Evolutionary conservation across 1,284 basidiomycete genomes (phyloP).

Genomic region (Leccinum angustisporum): DNA sequence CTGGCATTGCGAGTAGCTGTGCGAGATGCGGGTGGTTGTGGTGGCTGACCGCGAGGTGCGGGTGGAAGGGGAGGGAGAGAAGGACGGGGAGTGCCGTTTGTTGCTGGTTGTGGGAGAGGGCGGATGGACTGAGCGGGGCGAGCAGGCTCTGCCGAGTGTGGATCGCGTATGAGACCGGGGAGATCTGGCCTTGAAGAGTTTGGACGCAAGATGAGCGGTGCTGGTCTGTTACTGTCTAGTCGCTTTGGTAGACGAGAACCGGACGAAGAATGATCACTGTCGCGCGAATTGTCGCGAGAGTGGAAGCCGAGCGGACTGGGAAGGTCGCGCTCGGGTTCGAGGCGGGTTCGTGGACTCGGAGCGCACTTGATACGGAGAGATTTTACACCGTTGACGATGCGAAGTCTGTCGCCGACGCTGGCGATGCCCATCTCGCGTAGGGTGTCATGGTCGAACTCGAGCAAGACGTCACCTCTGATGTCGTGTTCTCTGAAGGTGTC

Average conservation of each 20-base stretch:
- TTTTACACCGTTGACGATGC: constrained; percentile 84
- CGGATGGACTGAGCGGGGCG: constrained; percentile 39
- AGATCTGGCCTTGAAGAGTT: constrained; percentile 53
- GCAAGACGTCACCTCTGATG: constrained; percentile 83
- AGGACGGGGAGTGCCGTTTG: constrained; percentile 41
- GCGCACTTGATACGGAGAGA: constrained; percentile 62
- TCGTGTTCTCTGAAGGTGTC: constrained; percentile 78
- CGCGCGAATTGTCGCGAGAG: constrained; percentile 22
- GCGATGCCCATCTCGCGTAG: constrained; percentile 87
- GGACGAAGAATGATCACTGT: constrained; percentile 30
- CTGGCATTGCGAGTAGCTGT: constrained; percentile 23
- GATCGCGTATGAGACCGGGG: constrained; percentile 64
- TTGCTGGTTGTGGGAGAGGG: constrained; percentile 43
- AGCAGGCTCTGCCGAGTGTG: constrained; percentile 53
- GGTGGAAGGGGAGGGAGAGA: constrained; percentile 67
- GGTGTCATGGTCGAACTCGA: constrained; percentile 84
- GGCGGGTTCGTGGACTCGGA: constrained; percentile 13
- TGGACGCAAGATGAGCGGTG: constrained; percentile 62
- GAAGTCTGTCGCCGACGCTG: constrained; percentile 87
- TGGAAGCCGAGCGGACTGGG: constrained; percentile 11
- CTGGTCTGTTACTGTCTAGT: constrained; percentile 58
- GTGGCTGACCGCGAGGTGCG: constrained; percentile 61
- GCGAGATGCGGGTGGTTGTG: constrained; percentile 48
- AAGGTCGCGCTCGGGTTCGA: constrained; percentile 6
- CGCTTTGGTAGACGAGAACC: constrained; percentile 37